Base-by-base conservation (phyloP, 768 basidiomycete species). In the Serendipita sp. region DNA sequence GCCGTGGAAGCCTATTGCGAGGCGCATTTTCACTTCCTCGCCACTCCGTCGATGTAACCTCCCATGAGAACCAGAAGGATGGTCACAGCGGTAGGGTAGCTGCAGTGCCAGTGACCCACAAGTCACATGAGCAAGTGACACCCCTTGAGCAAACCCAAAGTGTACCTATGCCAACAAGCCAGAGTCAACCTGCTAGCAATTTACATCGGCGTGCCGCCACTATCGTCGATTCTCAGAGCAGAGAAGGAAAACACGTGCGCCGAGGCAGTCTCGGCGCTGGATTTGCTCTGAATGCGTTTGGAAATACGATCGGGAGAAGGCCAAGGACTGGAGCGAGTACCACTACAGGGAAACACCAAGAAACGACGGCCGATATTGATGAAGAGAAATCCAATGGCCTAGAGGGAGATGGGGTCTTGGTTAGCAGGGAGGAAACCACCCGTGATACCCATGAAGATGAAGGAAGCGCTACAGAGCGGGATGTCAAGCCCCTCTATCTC, bases 401-500 rank as follows among this genome's bases (percentile, higher is more conserved):
- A 51, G 73, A 65, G 13, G 70, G 65, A 23, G 65, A 68, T 13
- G 47, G 11, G 28, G 63, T 45, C 46, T 52, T 30, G 52, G 46
- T 36, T 28, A 64, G 64, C 47, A 44, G 56, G 23, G 68, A 65
- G 16, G 63, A 60, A 10, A 63, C 32, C 3, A 38, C 36, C 5
- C 38, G 45, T 13, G 58, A 63, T n/a, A 32, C 34, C 3, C 66
- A 16, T 34, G 28, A 48, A 32, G 67, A 51, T 11, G 64, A 47
- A 16, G 64, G 78, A 81, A 51, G 79, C 80, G 67, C 76, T 78
- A 63, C 81, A 81, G 65, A 72, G 78, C n/a, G 76, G 80, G 68
- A 85, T 85, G 74, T 91, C 71, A 98, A 97, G 76, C 91, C 96
- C 0, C 85, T 97, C 52, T 95, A 91, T 75, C 76, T 98, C 71